Evolutionary conservation across 768 basidiomycete genomes (phyloP).

Genomic region (Lentinula guzmanii): DNA sequence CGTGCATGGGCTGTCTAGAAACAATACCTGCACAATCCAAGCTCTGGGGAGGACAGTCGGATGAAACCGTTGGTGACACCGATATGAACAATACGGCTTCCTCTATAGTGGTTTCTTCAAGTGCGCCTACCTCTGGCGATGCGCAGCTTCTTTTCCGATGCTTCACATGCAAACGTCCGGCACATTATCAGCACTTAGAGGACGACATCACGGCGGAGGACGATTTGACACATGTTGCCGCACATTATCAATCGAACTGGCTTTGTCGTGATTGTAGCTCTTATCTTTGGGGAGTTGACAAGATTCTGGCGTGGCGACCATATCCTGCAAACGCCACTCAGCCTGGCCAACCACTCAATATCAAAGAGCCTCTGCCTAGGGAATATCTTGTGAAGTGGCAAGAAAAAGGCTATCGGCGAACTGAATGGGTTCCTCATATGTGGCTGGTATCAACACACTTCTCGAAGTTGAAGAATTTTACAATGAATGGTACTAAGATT

Average conservation of each 20-base stretch:
- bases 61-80: slow-evolving; percentile 28
- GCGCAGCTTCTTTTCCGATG: slow-evolving; percentile 71
- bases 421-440: slow-evolving; percentile 88
- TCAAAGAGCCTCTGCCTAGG: slow-evolving; percentile 64
- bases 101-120: slow-evolving; percentile 10
- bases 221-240: slow-evolving; percentile 40
- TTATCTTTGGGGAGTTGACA: slow-evolving; percentile 65
- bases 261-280: slow-evolving; percentile 75
- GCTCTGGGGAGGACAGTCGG: slow-evolving; percentile 7
- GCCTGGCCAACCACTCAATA: slow-evolving; percentile 38
- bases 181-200: slow-evolving; percentile 76
- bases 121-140: slow-evolving; percentile 16
- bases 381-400: slow-evolving; percentile 94
- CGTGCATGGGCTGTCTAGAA: slow-evolving; percentile 74
- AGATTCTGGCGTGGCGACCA: slow-evolving; percentile 90
- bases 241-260: slow-evolving; percentile 62
- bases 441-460: slow-evolving; percentile 72
- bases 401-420: slow-evolving; percentile 68
- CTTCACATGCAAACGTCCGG: slow-evolving; percentile 71
- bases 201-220: slow-evolving; percentile 23
- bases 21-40: slow-evolving; percentile 31
- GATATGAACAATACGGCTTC: slow-evolving; percentile 4
- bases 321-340: slow-evolving; percentile 64
- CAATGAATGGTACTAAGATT: slow-evolving; percentile 61
- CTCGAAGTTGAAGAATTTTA: slow-evolving; percentile 73